Evolutionary conservation across 139 green algal genomes (phyloP).

Genomic region (Tetraselmis striata): DNA sequence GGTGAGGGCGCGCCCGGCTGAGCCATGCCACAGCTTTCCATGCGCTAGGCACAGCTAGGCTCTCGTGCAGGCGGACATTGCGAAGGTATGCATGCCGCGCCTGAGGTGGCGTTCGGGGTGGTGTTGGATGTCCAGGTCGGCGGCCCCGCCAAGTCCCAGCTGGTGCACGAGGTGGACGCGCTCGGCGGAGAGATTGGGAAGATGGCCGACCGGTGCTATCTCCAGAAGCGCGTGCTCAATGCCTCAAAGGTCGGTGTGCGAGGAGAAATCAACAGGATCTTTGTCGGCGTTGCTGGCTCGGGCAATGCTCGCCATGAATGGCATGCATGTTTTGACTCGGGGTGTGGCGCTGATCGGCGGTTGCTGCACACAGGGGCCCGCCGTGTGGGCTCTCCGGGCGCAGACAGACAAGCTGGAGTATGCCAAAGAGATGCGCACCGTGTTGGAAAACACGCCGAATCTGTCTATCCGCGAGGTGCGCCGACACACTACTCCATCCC

Average conservation of each 20-base stretch:
- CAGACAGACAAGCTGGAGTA: constrained; percentile 99
- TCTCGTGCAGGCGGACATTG: too few relatives aligned
- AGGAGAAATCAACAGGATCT: too few relatives aligned
- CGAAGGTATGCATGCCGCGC: too few relatives aligned
- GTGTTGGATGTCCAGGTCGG: too few relatives aligned
- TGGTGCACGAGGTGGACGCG: constrained; percentile 95
- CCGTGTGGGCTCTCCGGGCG: constrained; percentile 93
- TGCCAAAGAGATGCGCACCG: constrained; percentile 48
- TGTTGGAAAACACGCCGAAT: constrained; percentile 74
- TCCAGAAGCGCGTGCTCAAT: constrained; percentile 96
- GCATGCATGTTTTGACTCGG: too few relatives aligned
- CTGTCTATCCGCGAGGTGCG: constrained; percentile 86
- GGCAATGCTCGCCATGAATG: not conserved
- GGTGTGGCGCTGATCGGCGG: too few relatives aligned
- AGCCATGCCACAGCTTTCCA: too few relatives aligned
- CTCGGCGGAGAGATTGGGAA: constrained; percentile 91
- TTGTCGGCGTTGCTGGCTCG: too few relatives aligned
- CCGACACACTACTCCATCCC: too few relatives aligned
- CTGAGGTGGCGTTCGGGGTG: not conserved
- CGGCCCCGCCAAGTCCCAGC: constrained; percentile 87
- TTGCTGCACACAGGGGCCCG: constrained; percentile 90
- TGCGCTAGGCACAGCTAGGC: too few relatives aligned
- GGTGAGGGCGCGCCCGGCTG: constrained; percentile 5
- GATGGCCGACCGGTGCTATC: constrained; percentile 85
- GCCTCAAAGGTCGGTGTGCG: constrained; percentile 67